Conservation (phyloP, 495 filamentous ascomycete genomes). For the Thozetella sp. region DNA sequence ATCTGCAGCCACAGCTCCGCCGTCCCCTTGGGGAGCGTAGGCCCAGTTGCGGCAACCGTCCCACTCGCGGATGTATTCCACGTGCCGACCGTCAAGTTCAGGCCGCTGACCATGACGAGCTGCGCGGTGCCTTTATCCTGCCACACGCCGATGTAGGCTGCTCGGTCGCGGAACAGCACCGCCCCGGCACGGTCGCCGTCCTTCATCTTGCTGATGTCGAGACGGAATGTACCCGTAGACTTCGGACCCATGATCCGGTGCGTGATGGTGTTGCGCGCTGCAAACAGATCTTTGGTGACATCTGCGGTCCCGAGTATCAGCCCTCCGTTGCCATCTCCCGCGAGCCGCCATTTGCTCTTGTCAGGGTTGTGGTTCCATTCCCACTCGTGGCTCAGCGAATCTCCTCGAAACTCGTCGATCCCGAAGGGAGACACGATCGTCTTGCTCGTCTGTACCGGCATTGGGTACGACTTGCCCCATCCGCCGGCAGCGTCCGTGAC, state of each 20-base stretch:
- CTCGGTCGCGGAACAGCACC: slow-evolving; percentile 50
- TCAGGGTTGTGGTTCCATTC: slow-evolving; percentile 69
- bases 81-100: slow-evolving; percentile 22
- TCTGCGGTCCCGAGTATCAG: slow-evolving; percentile 48
- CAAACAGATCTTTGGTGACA: slow-evolving; percentile 52
- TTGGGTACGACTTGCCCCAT: slow-evolving; percentile 46
- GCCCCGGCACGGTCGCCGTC: slow-evolving; percentile 55
- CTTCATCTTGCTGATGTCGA: slow-evolving; percentile 47
- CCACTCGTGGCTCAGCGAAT: slow-evolving; percentile 43
- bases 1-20: slow-evolving; percentile 45
- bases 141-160: slow-evolving; percentile 52
- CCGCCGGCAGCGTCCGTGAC: slow-evolving; percentile 31
- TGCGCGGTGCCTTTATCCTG: slow-evolving; percentile 15
- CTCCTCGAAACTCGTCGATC: slow-evolving; percentile 42
- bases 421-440: slow-evolving; percentile 23
- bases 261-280: slow-evolving; percentile 58
- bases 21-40: slow-evolving; percentile 16
- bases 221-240: slow-evolving; percentile 42
- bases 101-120: slow-evolving; percentile 25
- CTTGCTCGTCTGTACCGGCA: slow-evolving; percentile 32
- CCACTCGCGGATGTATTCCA: slow-evolving; percentile 46
- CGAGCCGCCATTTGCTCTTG: slow-evolving; percentile 24
- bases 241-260: slow-evolving; percentile 52
- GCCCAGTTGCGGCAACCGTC: slow-evolving; percentile 28
- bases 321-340: slow-evolving; percentile 11